These are phyloP conservation scores for Cyclotella cryptica DNA, from an alignment of 108 stramenopile species.

Conservation along the genomic window DNA sequence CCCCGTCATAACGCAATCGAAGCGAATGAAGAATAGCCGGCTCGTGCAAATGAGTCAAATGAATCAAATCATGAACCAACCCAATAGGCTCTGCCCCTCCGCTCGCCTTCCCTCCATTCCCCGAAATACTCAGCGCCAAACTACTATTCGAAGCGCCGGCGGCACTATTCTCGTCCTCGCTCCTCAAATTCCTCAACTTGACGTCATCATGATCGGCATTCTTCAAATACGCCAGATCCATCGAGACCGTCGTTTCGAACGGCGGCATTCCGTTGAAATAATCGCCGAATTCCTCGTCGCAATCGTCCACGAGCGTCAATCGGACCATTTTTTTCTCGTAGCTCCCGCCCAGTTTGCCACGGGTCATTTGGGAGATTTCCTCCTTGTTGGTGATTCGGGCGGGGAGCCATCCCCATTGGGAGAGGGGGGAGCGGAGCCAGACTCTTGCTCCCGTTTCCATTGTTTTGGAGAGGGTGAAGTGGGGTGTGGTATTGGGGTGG, in stretches of 20 bases:
- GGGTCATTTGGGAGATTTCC: background rate
- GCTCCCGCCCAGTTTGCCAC: background rate
- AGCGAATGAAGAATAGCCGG: constrained; percentile 87
- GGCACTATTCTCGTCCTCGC: constrained; percentile 43
- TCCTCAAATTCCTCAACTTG: constrained; percentile 80
- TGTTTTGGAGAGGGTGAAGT: too few species aligned
- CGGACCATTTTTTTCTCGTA: constrained; percentile 48
- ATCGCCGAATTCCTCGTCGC: constrained; percentile 31
- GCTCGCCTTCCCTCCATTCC: constrained; percentile 54
- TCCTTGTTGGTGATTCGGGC: constrained; percentile 9
- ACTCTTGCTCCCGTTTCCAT: constrained; percentile 18
- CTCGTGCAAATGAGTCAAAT: constrained; percentile 84
- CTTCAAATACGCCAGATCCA: constrained; percentile 76
- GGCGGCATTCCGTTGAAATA: constrained; percentile 62
- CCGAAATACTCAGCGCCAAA: constrained; percentile 21
- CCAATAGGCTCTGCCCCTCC: constrained; percentile 17
- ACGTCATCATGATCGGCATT: constrained; percentile 80
- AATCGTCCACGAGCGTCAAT: constrained; percentile 66
- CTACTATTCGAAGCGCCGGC: background rate
- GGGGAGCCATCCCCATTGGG: constrained; percentile 11
- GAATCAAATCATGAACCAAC: constrained; percentile 74
- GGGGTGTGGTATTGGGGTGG: too few species aligned
- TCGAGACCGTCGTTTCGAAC: constrained; percentile 62
- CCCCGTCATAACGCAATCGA: constrained; percentile 74
- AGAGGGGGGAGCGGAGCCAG: constrained; percentile 5